These are phyloP conservation scores for Larix sibirica DNA, from an alignment of 83 land plant genomes.

Conservation along the genomic window DNA sequence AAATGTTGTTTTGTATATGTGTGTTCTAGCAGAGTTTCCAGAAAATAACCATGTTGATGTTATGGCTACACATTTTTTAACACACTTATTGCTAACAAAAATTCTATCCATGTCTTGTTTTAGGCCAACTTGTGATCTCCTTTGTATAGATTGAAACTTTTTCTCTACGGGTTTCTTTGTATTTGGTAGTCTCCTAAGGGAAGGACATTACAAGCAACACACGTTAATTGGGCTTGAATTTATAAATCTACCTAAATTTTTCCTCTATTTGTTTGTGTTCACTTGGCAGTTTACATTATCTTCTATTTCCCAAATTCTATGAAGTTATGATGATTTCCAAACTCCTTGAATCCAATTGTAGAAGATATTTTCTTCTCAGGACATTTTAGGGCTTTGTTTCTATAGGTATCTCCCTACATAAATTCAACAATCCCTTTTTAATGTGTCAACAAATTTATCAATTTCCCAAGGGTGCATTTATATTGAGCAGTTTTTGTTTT, in stretches of 20 bases:
- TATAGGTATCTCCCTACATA: not conserved
- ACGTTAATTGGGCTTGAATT: not conserved
- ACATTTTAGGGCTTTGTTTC: not conserved
- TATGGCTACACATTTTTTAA: not conserved
- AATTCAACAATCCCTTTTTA: not conserved
- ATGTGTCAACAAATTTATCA: not conserved
- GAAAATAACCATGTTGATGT: not conserved
- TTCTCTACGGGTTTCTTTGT: conserved; percentile 1
- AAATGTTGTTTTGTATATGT: too few relatives aligned
- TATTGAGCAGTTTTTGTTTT: not conserved
- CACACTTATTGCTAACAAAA: not conserved
- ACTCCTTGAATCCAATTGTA: not conserved
- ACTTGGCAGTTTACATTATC: conserved; percentile 9
- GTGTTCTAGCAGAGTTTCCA: too few relatives aligned
- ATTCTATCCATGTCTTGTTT: conserved; percentile 6
- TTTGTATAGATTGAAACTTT: not conserved
- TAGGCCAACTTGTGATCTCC: conserved; percentile 6
- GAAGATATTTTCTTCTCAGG: not conserved
- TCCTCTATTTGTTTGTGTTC: not conserved
- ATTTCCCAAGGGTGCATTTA: not conserved
- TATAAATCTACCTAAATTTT: not conserved
- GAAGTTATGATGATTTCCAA: not conserved
- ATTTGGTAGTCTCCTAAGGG: not conserved
- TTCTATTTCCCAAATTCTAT: not conserved
- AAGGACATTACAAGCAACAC: conserved; percentile 4